Base-by-base conservation (phyloP, 371 early-diverging fungal genomes). In the Haplosporangium sp. region DNA sequence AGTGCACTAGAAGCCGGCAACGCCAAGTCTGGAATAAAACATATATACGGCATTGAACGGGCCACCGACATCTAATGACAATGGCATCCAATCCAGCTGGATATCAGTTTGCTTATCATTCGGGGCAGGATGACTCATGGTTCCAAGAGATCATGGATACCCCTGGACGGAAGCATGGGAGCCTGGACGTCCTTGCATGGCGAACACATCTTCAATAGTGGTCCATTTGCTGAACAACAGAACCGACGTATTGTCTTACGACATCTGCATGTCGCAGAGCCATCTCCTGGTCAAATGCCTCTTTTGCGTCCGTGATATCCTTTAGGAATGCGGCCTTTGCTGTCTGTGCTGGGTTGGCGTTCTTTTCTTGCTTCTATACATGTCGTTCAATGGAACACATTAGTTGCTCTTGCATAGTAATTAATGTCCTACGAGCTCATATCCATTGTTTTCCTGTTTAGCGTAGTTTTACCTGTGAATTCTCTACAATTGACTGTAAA, bases 211-310 rank as follows among this genome's bases (percentile, higher is more conserved):
- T n/a, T 73, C 55, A 69, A 43, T 58, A 62, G 42, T 54, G 51
- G 38, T 66, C 75, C 46, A 69, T 69, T 23, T 66, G 62, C 20
- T 77, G 67, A 9, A 79, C 72, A 58, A 71, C 68, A 14, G 63
- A 57, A 12, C 80, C 80, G 11, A 79, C 80, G 10, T 79, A 79
- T 36, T 79, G 80, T 23, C 65, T 79, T 13, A 79, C 69, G 12
- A 73, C 72, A 38, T 79, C 80, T 1, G 68, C 66, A 59, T 79
- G 80, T 62, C 80, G 80, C 14, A 79, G 48, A 1, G 61, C 55
- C 80, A 79, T 79, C 20, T 79, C 80, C 59, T 79, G 69, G n/a
- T 79, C 80, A 41, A 79, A 79, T 29, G 80, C 73, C n/a, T 72
- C 80, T 41, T 58, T 73, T 0, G 73, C 80, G 14, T 72, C 69